A percentile compares a stretch with the other conserved stretches of the same genome.
phyloP scores from a whole-genome alignment of 768 basidiomycete species.

The Crepidotus variabilis region DNA sequence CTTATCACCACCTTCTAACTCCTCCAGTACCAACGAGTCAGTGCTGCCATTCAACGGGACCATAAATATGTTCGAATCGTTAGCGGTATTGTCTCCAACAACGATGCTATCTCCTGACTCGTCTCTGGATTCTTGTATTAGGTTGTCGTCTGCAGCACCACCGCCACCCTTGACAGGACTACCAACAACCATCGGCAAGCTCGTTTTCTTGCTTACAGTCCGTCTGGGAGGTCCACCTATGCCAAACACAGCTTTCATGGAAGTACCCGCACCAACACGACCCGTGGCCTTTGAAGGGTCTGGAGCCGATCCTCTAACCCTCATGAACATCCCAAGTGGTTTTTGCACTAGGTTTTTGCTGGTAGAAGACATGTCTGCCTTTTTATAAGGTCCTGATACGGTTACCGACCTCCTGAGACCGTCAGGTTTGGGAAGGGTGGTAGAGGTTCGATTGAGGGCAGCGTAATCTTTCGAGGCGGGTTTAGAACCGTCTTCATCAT shows the following conservation, averaged over 20 bases:
- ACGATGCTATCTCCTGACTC: slow-evolving; percentile 11
- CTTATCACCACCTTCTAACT: slow-evolving; percentile 20
- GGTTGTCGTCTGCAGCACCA: slow-evolving; percentile 9
- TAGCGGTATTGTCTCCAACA: slow-evolving; percentile 4
- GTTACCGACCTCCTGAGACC: slow-evolving; percentile 19
- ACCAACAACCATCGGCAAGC: slow-evolving; percentile 41
- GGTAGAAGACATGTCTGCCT: slow-evolving; percentile 7
- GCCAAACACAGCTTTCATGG: slow-evolving; percentile 23
- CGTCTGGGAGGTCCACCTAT: slow-evolving; percentile 26
- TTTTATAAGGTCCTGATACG: slow-evolving; percentile 11
- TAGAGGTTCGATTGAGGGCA: slow-evolving; percentile 13
- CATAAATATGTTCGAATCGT: slow-evolving; percentile 13
- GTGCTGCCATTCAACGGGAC: slow-evolving; percentile 11
- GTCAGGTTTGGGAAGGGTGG: slow-evolving; percentile 11
- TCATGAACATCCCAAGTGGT: slow-evolving; percentile 26
- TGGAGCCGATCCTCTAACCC: slow-evolving; percentile 8
- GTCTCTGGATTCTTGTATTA: slow-evolving; percentile 13
- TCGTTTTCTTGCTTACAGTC: slow-evolving; percentile 39
- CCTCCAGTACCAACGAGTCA: slow-evolving; percentile 9
- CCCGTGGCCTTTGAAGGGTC: slow-evolving; percentile 14
- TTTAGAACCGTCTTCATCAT: slow-evolving; percentile 17
- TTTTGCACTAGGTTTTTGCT: slow-evolving; percentile 21
- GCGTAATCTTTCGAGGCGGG: slow-evolving; percentile 19
- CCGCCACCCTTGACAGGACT: slow-evolving; percentile 45
- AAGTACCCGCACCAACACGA: slow-evolving; percentile 3